phyloP scores from a whole-genome alignment of 306 rosid species.

The Quercus ilex region DNA sequence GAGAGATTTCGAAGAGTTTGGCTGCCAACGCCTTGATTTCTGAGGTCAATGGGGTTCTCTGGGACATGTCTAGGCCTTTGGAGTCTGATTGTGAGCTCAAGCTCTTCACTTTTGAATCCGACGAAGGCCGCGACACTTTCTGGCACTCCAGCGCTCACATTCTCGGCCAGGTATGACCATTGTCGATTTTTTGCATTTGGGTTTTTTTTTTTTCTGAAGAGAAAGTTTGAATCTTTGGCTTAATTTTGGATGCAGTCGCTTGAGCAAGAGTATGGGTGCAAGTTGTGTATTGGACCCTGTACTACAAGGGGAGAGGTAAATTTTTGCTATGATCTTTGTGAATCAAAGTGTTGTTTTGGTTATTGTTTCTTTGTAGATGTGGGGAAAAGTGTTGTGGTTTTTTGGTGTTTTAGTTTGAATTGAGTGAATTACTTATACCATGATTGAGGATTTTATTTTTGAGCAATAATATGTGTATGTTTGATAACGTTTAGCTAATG shows the following conservation, averaged over 20 bases:
- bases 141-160: conserved; percentile 99
- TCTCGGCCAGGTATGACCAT: conserved; percentile 75
- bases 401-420: too few species aligned
- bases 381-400: too few species aligned
- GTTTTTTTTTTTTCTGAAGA: neutral
- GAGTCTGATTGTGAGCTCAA: conserved; percentile 67
- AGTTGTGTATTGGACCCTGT: conserved; percentile 96
- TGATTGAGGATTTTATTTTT: too few species aligned
- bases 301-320: conserved; percentile 95
- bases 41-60: conserved; percentile 73
- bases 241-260: conserved; percentile 48
- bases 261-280: conserved; percentile 86
- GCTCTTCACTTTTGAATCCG: conserved; percentile 66
- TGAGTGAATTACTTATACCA: too few species aligned
- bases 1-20: conserved; percentile 71
- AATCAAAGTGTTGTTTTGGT: neutral
- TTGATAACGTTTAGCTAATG: too few species aligned
- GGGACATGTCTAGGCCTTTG: conserved; percentile 87
- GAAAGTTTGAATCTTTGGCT: neutral
- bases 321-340: neutral
- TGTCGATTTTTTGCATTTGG: neutral
- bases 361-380: too few species aligned
- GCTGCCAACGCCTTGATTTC: conserved; percentile 78
- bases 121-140: conserved; percentile 91
- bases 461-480: too few species aligned